Evolutionary conservation across 768 basidiomycete genomes (phyloP).

Genomic region (Lepiota venenata): DNA sequence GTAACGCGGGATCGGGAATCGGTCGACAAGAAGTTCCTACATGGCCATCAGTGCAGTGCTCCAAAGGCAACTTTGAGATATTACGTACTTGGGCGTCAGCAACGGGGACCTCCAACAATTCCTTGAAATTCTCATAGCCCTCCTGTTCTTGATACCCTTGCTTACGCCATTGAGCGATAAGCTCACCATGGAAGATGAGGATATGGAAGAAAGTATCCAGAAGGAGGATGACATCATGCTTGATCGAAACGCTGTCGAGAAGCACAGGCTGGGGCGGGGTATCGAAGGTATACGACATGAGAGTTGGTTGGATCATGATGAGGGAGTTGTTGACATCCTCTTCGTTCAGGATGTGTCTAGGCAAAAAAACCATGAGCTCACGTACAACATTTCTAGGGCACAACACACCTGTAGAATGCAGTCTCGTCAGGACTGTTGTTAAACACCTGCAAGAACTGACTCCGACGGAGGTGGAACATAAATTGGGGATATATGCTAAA

Average conservation of each 20-base stretch:
- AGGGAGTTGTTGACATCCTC: constrained; percentile 99
- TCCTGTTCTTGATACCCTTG: constrained; percentile 98
- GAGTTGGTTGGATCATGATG: constrained; percentile 99
- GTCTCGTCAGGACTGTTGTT: constrained; percentile 99
- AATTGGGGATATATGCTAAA: constrained; percentile 99
- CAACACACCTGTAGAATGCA: constrained; percentile 86
- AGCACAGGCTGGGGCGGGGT: constrained; percentile 89
- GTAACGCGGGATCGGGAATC: constrained; percentile 96
- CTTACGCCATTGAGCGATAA: constrained; percentile 96
- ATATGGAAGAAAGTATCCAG: constrained; percentile 99
- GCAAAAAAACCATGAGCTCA: constrained; percentile 3
- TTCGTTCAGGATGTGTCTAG: constrained; percentile 89
- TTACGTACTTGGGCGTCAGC: constrained; percentile 78
- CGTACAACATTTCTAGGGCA: constrained; percentile 6
- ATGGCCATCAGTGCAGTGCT: neutral
- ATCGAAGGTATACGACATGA: constrained; percentile 98
- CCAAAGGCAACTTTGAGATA: neutral
- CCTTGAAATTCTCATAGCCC: constrained; percentile 98
- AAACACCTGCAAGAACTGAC: constrained; percentile 99
- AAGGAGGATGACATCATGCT: constrained; percentile 92
- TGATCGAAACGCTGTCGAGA: constrained; percentile 96
- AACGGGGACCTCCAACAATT: constrained; percentile 82
- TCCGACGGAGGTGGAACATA: constrained; percentile 98
- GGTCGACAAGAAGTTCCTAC: constrained; percentile 90
- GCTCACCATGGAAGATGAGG: constrained; percentile 98